phyloP scores from a whole-genome alignment of 345 rosid genomes.

The Melaleuca quinquenervia region DNA sequence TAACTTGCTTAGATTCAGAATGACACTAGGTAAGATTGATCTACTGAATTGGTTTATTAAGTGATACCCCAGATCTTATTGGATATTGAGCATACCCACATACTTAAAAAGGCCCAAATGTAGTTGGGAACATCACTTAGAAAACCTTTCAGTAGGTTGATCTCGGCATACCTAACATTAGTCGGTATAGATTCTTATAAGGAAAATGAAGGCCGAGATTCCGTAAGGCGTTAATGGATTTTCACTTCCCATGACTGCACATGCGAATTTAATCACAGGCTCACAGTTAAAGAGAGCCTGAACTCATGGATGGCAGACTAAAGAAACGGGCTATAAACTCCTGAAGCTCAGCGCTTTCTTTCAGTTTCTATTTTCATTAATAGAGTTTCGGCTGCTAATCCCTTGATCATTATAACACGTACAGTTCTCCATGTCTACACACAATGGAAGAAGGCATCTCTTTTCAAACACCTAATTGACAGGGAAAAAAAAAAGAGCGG shows the following conservation, averaged over 20 bases:
- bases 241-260: too few species aligned
- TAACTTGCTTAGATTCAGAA: neutral
- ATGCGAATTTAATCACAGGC: neutral
- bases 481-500: neutral
- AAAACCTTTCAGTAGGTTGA: too few species aligned
- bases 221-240: too few species aligned
- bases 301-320: neutral
- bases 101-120: neutral
- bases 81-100: neutral
- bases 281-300: neutral
- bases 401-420: neutral
- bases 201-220: too few species aligned
- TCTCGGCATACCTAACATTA: too few species aligned
- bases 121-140: neutral
- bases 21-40: neutral
- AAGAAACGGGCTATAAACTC: neutral
- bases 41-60: neutral
- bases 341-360: neutral
- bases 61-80: neutral
- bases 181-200: too few species aligned
- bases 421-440: neutral
- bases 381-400: neutral
- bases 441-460: neutral
- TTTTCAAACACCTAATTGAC: neutral
- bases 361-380: neutral